Base-by-base conservation (phyloP, 306 rosid species). In the Casuarina glauca region DNA sequence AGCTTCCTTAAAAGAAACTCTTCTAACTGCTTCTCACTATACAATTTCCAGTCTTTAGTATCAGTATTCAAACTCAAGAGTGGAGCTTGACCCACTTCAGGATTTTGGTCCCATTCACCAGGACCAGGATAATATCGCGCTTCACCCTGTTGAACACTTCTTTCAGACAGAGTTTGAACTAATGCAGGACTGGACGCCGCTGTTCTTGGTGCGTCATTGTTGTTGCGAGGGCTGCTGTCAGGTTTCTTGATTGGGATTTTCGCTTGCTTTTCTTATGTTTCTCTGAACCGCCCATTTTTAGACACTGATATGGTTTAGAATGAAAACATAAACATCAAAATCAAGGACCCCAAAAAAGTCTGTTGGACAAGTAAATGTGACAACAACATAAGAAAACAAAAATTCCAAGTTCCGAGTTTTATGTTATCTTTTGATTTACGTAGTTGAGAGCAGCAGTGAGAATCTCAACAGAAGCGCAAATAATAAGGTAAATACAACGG, bases 281-380 rank as follows among this genome's bases (percentile, higher is more conserved):
- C 17, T 67, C 49, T 42, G 72, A 67, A 35, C 45, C 72, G 42
- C 49, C 72, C 72, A 67, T 67, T 39, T 67, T 20, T 67, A 12
- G 32, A 67, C 70, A 11, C 70, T 64, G 70, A 38, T 35, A 48
- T 12, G 36, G 46, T 4, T 12, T 17, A 8, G 49, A 43, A 43
- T 26, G n/a, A 67, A 6, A 67, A n/a, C 17, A 16, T 35, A 36
- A 35, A 36, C 16, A 35, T 62, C n/a, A 62, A 35, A 62, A 62
- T 36, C 38, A 35, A 36, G 44, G 26, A 62, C 43, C 68, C 68
- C 36, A 38, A 62, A 35, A 62, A 17, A 11, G 17, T 32, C 20
- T 57, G 35, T 3, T 19, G 36, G 32, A 35, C 7, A 36, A 20
- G 36, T 45, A 45, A 46, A 46, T 46, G 10, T 5, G 50, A 46